Evolutionary conservation across 1,139 yeast genomes (phyloP).

Genomic region (Candida sanyaensis): DNA sequence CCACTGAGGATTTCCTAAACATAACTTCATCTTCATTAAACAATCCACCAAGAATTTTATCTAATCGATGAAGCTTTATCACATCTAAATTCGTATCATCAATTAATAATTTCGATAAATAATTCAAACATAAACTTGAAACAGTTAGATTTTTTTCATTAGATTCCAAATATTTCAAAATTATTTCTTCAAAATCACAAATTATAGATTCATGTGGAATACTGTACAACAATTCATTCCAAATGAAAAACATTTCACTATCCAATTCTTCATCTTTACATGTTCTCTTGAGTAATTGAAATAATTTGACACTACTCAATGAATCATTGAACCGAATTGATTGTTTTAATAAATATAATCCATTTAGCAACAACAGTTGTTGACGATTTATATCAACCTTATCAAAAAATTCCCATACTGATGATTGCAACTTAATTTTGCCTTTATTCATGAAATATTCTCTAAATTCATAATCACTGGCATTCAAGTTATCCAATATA

Average conservation of each 20-base stretch:
- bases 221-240: slow-evolving; percentile 13
- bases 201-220: not conserved
- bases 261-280: slow-evolving; percentile 8
- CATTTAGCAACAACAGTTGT: slow-evolving; percentile 7
- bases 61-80: slow-evolving; percentile 19
- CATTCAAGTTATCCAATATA: slow-evolving; percentile 10
- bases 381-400: slow-evolving; percentile 1
- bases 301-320: slow-evolving; percentile 10
- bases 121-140: slow-evolving; percentile 12
- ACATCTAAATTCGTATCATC: slow-evolving; percentile 7
- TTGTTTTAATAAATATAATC: slow-evolving; percentile 12
- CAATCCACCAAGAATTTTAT: slow-evolving; percentile 26
- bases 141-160: slow-evolving; percentile 4
- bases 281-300: slow-evolving; percentile 7
- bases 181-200: slow-evolving; percentile 7
- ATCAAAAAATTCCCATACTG: slow-evolving; percentile 20
- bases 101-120: slow-evolving; percentile 10
- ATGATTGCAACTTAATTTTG: slow-evolving; percentile 21
- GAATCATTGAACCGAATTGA: slow-evolving; percentile 10
- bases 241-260: slow-evolving; percentile 12
- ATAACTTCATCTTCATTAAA: slow-evolving; percentile 37
- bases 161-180: slow-evolving; percentile 11
- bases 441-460: slow-evolving; percentile 30
- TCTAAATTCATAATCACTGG: slow-evolving; percentile 24
- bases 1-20: slow-evolving; percentile 40